Conservation (phyloP, 495 filamentous ascomycete species). For the Cenococcum geophilum region DNA sequence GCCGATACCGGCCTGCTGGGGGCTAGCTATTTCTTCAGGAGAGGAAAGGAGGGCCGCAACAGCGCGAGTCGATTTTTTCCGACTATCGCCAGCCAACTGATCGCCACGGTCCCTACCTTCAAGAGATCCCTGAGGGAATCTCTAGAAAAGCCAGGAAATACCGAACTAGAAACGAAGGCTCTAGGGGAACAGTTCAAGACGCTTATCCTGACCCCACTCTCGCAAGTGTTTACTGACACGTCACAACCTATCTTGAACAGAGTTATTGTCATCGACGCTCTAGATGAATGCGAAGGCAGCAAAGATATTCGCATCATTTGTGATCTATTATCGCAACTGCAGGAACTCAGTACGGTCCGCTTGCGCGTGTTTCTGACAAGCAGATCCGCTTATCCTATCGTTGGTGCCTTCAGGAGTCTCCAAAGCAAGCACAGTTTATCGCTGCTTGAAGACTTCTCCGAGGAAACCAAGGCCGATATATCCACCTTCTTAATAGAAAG, state of each 20-base stretch:
- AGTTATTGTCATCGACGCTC: conserved; percentile 35
- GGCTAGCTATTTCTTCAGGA: conserved; percentile 31
- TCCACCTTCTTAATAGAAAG: conserved; percentile 29
- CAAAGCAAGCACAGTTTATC: background rate
- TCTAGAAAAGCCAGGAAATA: conserved; percentile 2
- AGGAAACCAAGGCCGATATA: conserved; percentile 35
- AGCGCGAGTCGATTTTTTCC: conserved; percentile 21
- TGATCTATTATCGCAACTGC: conserved; percentile 26
- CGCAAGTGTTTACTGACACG: background rate
- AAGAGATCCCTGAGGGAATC: background rate
- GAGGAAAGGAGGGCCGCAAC: conserved; percentile 18
- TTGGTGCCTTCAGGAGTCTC: conserved; percentile 17
- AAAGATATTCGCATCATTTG: conserved; percentile 27
- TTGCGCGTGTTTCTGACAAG: conserved; percentile 36
- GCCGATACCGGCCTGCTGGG: conserved; percentile 16
- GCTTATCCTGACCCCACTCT: conserved; percentile 8
- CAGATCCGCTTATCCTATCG: conserved; percentile 34
- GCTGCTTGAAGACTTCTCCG: background rate
- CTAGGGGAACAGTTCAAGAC: conserved; percentile 3
- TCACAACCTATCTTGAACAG: background rate
- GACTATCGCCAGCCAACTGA: conserved; percentile 19
- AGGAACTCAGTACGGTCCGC: conserved; percentile 15
- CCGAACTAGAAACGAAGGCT: conserved; percentile 10
- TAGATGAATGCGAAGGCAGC: conserved; percentile 34
- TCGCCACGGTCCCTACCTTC: background rate